Percentiles rank a stretch among this genome's conserved stretches.
Evolutionary conservation across 768 basidiomycete species (phyloP).

Genomic region (Thelephora aurantiotincta): DNA sequence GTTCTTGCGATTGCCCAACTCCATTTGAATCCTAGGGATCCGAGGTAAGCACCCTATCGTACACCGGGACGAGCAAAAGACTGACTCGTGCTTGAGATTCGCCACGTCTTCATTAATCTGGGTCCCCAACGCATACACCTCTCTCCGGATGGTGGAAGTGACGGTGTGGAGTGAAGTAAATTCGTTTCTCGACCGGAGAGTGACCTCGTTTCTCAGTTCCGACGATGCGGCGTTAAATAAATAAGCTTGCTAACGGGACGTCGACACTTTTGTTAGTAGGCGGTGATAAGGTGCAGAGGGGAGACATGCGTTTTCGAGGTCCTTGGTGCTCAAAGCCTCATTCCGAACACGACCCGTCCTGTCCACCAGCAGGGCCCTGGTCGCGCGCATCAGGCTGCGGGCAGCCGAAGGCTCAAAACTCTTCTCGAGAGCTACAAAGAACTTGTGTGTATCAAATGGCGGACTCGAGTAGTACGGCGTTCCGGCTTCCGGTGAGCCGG

Average conservation of each 20-base stretch:
- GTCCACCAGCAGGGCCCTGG: constrained; percentile 66
- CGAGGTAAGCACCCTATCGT: background rate
- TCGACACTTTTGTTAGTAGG: background rate
- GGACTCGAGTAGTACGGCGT: constrained; percentile 35
- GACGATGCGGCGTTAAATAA: constrained; percentile 87
- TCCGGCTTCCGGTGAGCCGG: background rate
- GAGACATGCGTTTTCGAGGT: constrained; percentile 63
- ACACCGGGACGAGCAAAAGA: constrained; percentile 7
- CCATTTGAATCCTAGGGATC: constrained; percentile 79
- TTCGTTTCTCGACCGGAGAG: constrained; percentile 73
- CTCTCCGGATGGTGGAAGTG: constrained; percentile 65
- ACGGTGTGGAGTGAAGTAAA: constrained; percentile 68
- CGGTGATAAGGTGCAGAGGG: background rate
- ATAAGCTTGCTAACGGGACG: constrained; percentile 68
- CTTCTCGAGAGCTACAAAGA: constrained; percentile 56
- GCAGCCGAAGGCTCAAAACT: constrained; percentile 65
- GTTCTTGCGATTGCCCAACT: constrained; percentile 85
- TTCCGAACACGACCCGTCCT: constrained; percentile 54
- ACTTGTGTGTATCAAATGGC: constrained; percentile 74
- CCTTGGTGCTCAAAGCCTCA: constrained; percentile 62
- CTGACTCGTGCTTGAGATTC: constrained; percentile 85
- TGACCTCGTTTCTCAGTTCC: constrained; percentile 77
- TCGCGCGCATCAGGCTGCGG: constrained; percentile 72
- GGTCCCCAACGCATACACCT: constrained; percentile 72
- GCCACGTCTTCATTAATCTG: constrained; percentile 92